Evolutionary conservation across 2,329 filamentous ascomycete genomes (phyloP).

Genomic region (Chrysosphaeria jannelii): DNA sequence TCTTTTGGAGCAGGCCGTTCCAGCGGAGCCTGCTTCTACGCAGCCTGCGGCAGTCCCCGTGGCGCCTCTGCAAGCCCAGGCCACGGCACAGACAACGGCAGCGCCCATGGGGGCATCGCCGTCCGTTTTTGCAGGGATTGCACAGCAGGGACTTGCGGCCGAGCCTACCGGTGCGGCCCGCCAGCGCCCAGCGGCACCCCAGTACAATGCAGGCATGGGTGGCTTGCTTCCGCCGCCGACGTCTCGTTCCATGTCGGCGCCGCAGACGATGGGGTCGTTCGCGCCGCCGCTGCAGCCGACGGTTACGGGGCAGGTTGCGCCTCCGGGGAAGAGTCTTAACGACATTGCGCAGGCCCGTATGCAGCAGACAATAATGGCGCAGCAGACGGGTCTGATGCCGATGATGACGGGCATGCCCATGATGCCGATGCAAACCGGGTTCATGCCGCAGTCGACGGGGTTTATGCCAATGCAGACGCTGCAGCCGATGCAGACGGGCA

Average conservation of each 20-base stretch:
- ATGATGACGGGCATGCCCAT: conserved; percentile 16
- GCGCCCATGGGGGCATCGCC: conserved; percentile 19
- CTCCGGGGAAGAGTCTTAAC: conserved; percentile 45
- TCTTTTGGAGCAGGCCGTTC: conserved; percentile 19
- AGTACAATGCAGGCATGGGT: conserved; percentile 23
- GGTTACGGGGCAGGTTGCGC: conserved; percentile 41
- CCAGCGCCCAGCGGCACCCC: conserved; percentile 42
- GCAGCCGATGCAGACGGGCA: conserved; percentile 20
- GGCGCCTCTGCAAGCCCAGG: conserved; percentile 8
- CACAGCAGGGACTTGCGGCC: conserved; percentile 12
- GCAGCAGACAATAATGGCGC: conserved; percentile 24
- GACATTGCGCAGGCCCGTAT: conserved; percentile 38
- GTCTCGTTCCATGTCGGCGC: conserved; percentile 58
- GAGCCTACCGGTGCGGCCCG: conserved; percentile 16
- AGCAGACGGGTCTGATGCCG: conserved; percentile 23
- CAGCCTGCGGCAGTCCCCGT: conserved; percentile 6
- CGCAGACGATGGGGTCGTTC: conserved; percentile 48
- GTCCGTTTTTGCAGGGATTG: conserved; percentile 22
- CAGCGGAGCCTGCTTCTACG: conserved; percentile 14
- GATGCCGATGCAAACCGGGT: neutral
- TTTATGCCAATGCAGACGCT: conserved; percentile 4
- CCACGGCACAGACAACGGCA: too few relatives aligned
- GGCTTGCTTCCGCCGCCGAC: conserved; percentile 38
- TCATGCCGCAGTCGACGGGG: conserved; percentile 12
- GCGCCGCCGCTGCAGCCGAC: conserved; percentile 53